Evolutionary conservation across 495 filamentous ascomycete species (phyloP).

Genomic region (Hyaloscypha bicolor): DNA sequence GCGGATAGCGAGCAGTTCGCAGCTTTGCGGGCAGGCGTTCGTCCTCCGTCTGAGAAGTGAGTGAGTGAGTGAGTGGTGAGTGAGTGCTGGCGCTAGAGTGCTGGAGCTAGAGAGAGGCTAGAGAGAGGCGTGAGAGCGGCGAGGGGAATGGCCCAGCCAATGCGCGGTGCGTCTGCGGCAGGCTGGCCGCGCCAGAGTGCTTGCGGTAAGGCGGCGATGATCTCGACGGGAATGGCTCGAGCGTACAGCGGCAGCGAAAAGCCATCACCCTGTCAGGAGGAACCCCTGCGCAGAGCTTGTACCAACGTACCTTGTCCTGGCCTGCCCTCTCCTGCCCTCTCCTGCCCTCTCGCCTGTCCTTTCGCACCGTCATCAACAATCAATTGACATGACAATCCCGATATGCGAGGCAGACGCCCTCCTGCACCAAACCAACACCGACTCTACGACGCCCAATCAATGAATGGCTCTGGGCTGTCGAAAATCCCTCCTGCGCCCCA

Average conservation of each 20-base stretch:
- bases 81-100: not conserved
- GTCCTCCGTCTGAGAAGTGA: not conserved
- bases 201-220: slow-evolving; percentile 20
- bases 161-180: not conserved
- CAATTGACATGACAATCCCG: not conserved
- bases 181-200: not conserved
- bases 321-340: not conserved
- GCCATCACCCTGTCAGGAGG: not conserved
- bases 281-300: not conserved
- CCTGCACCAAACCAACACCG: not conserved
- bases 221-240: slow-evolving; percentile 25
- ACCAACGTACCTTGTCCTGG: slow-evolving; percentile 3
- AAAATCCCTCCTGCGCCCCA: not conserved
- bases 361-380: not conserved
- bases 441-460: not conserved
- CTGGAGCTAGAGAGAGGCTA: not conserved
- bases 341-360: too few relatives aligned
- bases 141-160: not conserved
- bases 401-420: not conserved
- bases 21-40: slow-evolving; percentile 11
- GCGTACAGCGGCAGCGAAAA: slow-evolving; percentile 7
- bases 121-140: not conserved
- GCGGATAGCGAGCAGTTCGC: slow-evolving; percentile 5
- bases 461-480: not conserved
- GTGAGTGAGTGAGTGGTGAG: not conserved